These are phyloP conservation scores for Penicillium sp. DNA, from an alignment of 2,329 filamentous ascomycete species.

Conservation along the genomic window DNA sequence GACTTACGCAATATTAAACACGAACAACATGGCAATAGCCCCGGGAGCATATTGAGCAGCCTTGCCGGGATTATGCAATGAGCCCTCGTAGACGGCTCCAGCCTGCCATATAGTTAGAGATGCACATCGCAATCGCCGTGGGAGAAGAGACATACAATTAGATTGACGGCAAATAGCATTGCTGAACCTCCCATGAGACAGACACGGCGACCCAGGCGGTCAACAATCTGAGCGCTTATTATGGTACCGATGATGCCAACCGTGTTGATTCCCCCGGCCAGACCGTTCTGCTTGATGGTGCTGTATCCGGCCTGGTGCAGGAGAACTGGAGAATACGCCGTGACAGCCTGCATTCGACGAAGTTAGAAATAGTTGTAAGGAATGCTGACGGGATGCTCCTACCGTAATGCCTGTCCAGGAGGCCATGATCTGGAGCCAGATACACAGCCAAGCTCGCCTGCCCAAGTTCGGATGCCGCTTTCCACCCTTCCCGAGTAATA, in stretches of 20 bases:
- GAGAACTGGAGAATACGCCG: constrained; percentile 35
- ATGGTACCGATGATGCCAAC: constrained; percentile 56
- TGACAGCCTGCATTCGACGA: constrained; percentile 33
- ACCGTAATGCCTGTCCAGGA: constrained; percentile 50
- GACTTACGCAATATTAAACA: constrained; percentile 35
- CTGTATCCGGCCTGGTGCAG: constrained; percentile 40
- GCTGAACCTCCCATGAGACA: constrained; percentile 46
- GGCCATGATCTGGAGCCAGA: constrained; percentile 50
- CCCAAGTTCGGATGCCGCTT: constrained; percentile 36
- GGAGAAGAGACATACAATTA: constrained; percentile 35
- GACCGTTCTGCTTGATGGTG: constrained; percentile 43
- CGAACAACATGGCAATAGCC: constrained; percentile 52
- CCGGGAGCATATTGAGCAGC: constrained; percentile 46
- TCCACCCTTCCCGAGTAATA: constrained; percentile 37
- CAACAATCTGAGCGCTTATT: constrained; percentile 54
- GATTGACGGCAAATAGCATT: constrained; percentile 44
- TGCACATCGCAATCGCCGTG: no score
- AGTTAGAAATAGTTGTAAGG: constrained; percentile 28
- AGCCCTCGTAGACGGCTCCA: constrained; percentile 47
- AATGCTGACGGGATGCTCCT: constrained; percentile 10
- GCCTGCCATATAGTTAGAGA: constrained; percentile 20
- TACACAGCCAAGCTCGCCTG: constrained; percentile 46
- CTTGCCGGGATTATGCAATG: constrained; percentile 37
- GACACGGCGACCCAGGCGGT: constrained; percentile 49
- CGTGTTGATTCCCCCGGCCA: constrained; percentile 55